Base-by-base conservation (phyloP, 106 monocot genomes). In the Triglochin maritima region DNA sequence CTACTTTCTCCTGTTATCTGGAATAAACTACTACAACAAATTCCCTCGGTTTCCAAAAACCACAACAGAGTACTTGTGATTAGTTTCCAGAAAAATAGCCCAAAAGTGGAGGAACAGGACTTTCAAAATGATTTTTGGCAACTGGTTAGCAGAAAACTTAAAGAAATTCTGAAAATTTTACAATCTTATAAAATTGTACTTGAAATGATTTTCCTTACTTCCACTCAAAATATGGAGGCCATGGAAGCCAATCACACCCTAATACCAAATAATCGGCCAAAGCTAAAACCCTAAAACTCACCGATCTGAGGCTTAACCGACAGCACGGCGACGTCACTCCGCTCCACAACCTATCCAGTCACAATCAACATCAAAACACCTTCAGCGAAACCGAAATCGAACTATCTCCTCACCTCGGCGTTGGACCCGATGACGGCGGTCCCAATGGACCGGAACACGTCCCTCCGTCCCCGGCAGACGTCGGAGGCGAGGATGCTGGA, bases 241-340 rank as follows among this genome's bases (percentile, higher is more conserved):
- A 12, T 55, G 0, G 55, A 55, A n/a, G 2, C 10, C 3, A 4
- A 12, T n/a, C 11, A 12, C 55, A 12, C 55, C 14, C 6, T 55
- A 3, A 12, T n/a, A 3, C 14, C 55, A 55, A 55, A 9, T 2
- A 55, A 55, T 3, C 3, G 55, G 5, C 3, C 3, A 55, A 3
- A 3, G 5, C 55, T 55, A 1, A n/a, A 55, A 55, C 55, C 3
- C 11, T 55, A 4, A 3, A 59, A 50, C 81, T 74, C 87, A 96
- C 90, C 95, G 44, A 88, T 52, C 74, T 96, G 90, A 69, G 95
- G 90, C 52, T 96, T 96, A 65, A 96, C 90, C 0, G 95, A 90
- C 70, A 96, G 81, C 76, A 96, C 61, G 68, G 91, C 63, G 17
- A 96, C 72, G 60, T 91, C 85, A 16, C 87, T 85, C 47, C 83